phyloP scores from a whole-genome alignment of 257 asterid species.

The Rauvolfia tetraphylla region DNA sequence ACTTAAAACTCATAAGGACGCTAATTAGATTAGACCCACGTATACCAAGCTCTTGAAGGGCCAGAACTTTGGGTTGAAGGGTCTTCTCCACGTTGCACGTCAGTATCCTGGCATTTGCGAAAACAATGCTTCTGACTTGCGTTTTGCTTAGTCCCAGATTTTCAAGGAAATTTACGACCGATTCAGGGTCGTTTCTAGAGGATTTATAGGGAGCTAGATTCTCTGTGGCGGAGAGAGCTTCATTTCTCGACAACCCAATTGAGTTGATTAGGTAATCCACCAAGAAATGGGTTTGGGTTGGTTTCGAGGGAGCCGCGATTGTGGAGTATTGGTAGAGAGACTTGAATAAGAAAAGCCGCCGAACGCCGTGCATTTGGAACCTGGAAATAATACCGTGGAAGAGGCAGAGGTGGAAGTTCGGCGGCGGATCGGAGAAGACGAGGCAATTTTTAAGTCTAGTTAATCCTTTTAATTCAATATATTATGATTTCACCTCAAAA shows the following conservation, averaged over 20 bases:
- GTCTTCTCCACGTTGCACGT: conserved; percentile 17
- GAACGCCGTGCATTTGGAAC: background rate
- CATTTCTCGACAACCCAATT: conserved; percentile 23
- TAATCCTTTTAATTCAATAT: no score
- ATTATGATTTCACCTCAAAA: no score
- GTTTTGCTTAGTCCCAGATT: conserved; percentile 20
- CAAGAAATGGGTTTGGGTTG: conserved; percentile 2
- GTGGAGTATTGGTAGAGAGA: background rate
- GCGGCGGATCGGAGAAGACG: background rate
- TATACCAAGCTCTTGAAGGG: conserved; percentile 22
- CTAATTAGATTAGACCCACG: conserved; percentile 13
- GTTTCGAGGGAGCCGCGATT: no score
- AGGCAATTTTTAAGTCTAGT: no score
- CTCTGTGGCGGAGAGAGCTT: conserved; percentile 17
- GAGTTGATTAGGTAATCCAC: conserved; percentile 20
- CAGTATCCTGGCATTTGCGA: conserved; percentile 2
- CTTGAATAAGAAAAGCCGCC: background rate
- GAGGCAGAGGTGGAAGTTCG: background rate
- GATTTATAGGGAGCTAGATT: conserved; percentile 6
- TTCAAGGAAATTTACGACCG: conserved; percentile 22
- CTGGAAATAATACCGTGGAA: background rate
- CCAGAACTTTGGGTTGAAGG: conserved; percentile 22
- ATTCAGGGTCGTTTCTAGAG: conserved; percentile 11
- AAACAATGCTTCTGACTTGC: conserved; percentile 20
- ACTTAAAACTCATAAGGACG: conserved; percentile 5